Evolutionary conservation across 2,329 filamentous ascomycete species (phyloP).

Genomic region (Fusarium albosuccineum): DNA sequence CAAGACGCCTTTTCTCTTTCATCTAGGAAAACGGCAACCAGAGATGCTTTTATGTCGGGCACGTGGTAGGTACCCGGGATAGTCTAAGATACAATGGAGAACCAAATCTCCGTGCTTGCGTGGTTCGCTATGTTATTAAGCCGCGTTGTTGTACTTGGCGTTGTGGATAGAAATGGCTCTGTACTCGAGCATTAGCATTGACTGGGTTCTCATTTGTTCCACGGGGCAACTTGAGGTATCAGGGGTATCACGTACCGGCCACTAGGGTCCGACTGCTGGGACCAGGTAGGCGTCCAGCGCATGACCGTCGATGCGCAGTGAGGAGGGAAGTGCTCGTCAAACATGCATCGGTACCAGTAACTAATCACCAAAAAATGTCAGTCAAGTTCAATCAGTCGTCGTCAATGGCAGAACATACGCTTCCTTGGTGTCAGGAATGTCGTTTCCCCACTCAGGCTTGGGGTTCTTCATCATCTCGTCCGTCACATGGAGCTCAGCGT

Average conservation of each 20-base stretch:
- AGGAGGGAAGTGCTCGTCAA: conserved; percentile 97
- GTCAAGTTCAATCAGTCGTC: conserved; percentile 18
- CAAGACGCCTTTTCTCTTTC: conserved; percentile 44
- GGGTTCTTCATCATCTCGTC: conserved; percentile 99
- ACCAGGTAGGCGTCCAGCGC: conserved; percentile 98
- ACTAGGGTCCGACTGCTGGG: conserved; percentile 93
- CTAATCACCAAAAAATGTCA: conserved; percentile 55
- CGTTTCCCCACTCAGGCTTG: conserved; percentile 93
- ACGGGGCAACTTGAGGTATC: neutral
- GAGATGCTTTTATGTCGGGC: conserved; percentile 39
- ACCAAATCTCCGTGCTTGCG: conserved; percentile 30
- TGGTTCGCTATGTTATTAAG: conserved; percentile 47
- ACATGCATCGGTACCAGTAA: conserved; percentile 99
- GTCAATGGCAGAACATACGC: conserved; percentile 67
- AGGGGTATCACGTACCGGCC: conserved; percentile 73
- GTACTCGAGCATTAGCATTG: conserved; percentile 38
- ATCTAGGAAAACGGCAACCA: conserved; percentile 67
- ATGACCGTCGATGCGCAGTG: conserved; percentile 92
- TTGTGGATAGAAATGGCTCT: conserved; percentile 83
- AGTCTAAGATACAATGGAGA: conserved; percentile 43
- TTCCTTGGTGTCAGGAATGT: conserved; percentile 97
- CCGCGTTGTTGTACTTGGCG: conserved; percentile 75
- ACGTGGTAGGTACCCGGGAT: conserved; percentile 30
- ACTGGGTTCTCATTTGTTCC: neutral
- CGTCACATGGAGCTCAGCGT: conserved; percentile 87